phyloP scores from a whole-genome alignment of 2,329 filamentous ascomycete species.

The Lecanicillium sp. region DNA sequence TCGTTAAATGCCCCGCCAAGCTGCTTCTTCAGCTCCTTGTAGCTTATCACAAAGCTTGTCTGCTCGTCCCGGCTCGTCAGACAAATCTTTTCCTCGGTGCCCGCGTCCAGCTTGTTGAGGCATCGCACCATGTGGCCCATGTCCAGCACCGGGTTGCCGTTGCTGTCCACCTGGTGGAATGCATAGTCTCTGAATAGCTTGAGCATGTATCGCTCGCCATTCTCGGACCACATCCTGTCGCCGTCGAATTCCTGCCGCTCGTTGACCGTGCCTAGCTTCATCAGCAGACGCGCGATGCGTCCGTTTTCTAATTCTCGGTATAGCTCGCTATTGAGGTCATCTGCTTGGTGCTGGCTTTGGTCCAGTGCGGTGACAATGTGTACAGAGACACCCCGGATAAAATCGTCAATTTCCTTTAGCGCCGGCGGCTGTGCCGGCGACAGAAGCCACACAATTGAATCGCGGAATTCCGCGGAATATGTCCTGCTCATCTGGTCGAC shows the following conservation, averaged over 20 bases:
- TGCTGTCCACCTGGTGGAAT: constrained; percentile 87
- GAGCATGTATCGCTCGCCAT: constrained; percentile 82
- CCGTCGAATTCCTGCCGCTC: constrained; percentile 81
- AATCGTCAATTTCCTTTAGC: constrained; percentile 68
- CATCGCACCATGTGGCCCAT: constrained; percentile 80
- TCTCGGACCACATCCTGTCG: constrained; percentile 78
- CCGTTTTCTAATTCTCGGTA: constrained; percentile 83
- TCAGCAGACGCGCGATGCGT: constrained; percentile 67
- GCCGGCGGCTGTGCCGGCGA: constrained; percentile 47
- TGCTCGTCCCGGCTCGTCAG: constrained; percentile 86
- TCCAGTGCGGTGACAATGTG: constrained; percentile 72
- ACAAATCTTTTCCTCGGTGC: constrained; percentile 76
- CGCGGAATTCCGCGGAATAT: constrained; percentile 71
- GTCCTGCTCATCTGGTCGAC: constrained; percentile 69
- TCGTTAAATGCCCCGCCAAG: constrained; percentile 50
- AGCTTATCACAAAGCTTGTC: constrained; percentile 79
- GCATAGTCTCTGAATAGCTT: constrained; percentile 96
- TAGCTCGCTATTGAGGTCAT: constrained; percentile 64
- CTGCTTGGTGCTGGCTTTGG: constrained; percentile 68
- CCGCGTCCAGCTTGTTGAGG: constrained; percentile 88
- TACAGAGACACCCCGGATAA: constrained; percentile 68
- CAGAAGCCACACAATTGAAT: constrained; percentile 76
- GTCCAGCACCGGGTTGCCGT: constrained; percentile 76
- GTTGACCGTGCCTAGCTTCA: constrained; percentile 80
- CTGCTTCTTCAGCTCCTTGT: constrained; percentile 74